Percentiles rank a stretch among this genome's conserved stretches.
phyloP scores from a whole-genome alignment of 2,329 filamentous ascomycete species.

The Fusarium musae region DNA sequence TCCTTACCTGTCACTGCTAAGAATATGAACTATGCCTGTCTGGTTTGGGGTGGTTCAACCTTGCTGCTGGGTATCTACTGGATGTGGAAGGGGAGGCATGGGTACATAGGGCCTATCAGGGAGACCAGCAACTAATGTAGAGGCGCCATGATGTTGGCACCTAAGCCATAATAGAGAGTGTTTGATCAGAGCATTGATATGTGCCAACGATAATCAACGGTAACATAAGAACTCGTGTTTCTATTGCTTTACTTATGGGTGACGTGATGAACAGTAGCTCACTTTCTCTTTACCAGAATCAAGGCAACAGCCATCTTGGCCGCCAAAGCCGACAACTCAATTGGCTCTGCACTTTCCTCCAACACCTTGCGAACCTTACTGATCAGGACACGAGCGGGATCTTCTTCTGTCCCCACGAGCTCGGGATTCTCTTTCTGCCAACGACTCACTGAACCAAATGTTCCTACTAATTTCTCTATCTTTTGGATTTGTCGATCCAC shows the following conservation, averaged over 20 bases:
- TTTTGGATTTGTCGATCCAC: not conserved
- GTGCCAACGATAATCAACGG: too few relatives aligned
- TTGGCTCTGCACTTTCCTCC: not conserved
- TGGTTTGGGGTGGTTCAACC: not conserved
- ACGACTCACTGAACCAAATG: not conserved
- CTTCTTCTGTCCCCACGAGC: not conserved
- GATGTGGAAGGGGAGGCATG: not conserved
- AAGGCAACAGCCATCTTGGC: not conserved
- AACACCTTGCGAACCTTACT: not conserved
- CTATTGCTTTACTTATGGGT: rapidly evolving
- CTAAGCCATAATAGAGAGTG: too few relatives aligned
- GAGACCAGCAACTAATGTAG: rapidly evolving
- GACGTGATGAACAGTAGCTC: rapidly evolving
- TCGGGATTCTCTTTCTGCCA: constrained; percentile 9
- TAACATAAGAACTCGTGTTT: too few relatives aligned
- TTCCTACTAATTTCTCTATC: not conserved
- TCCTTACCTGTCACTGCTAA: not conserved
- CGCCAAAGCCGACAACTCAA: not conserved
- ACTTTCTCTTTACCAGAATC: not conserved
- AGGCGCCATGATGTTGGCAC: too few relatives aligned
- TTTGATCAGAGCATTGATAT: too few relatives aligned
- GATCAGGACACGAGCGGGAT: not conserved
- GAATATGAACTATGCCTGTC: not conserved
- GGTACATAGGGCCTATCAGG: not conserved
- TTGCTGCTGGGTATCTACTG: not conserved